Evolutionary conservation across 2,329 filamentous ascomycete genomes (phyloP).

Genomic region (Curvularia sp.): DNA sequence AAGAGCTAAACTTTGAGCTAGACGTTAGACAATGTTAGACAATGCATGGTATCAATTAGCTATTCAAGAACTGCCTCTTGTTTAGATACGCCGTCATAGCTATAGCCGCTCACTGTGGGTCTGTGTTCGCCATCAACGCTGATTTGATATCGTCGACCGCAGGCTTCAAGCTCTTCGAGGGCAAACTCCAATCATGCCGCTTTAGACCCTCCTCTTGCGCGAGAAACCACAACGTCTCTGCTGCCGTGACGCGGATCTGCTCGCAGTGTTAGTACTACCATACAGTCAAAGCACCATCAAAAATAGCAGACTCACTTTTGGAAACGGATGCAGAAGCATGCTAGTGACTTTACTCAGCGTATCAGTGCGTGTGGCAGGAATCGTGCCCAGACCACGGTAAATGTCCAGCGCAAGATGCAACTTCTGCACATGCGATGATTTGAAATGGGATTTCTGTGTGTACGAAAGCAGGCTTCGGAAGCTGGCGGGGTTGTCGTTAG

Average conservation of each 20-base stretch:
- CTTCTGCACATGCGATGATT: slow-evolving; percentile 81
- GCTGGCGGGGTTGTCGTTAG: slow-evolving; percentile 25
- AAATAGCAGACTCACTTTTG: slow-evolving; percentile 60
- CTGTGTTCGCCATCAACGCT: not conserved
- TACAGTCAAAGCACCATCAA: not conserved
- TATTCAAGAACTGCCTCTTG: not conserved
- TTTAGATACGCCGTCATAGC: not conserved
- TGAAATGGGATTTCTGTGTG: slow-evolving; percentile 81
- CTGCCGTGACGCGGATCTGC: slow-evolving; percentile 48
- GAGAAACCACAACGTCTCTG: slow-evolving; percentile 52
- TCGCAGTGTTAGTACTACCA: slow-evolving; percentile 6
- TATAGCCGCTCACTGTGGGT: not conserved
- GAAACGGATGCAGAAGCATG: slow-evolving; percentile 83
- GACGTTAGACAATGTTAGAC: not conserved
- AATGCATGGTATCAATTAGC: not conserved
- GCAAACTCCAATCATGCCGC: slow-evolving; percentile 34
- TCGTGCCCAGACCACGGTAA: slow-evolving; percentile 72
- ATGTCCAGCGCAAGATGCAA: slow-evolving; percentile 80
- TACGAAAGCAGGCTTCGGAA: slow-evolving; percentile 70
- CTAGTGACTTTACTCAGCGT: slow-evolving; percentile 73
- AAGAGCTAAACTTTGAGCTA: slow-evolving; percentile 16
- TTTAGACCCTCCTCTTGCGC: slow-evolving; percentile 47
- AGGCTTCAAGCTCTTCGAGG: slow-evolving; percentile 42
- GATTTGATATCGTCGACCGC: slow-evolving; percentile 37
- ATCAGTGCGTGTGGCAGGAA: slow-evolving; percentile 59